Conservation (phyloP, 345 rosid species). For the Gynandropsis gynandra region DNA sequence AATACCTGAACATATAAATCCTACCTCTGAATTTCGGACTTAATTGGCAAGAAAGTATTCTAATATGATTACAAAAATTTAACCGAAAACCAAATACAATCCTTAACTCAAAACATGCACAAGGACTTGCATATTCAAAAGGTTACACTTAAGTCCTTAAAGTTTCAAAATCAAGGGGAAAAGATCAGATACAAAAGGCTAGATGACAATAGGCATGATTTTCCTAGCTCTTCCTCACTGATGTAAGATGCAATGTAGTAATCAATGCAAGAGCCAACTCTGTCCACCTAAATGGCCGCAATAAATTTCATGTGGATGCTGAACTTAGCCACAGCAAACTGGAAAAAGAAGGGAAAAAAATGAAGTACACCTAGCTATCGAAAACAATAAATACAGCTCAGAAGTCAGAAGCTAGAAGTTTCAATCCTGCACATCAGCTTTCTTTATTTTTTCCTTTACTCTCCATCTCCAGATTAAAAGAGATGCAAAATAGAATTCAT, state of each 20-base stretch:
- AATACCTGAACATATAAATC: slow-evolving; percentile 3
- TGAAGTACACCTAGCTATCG: too few species aligned
- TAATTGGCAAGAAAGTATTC: not conserved
- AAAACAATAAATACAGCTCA: too few species aligned
- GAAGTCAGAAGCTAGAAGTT: too few species aligned
- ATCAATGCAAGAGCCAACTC: not conserved
- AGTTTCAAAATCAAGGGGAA: not conserved
- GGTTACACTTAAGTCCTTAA: not conserved
- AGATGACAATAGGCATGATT: not conserved
- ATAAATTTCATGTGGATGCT: not conserved
- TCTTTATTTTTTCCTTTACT: too few species aligned
- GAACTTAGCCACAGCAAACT: not conserved
- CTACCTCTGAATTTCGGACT: slow-evolving; percentile 3
- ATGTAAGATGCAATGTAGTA: not conserved
- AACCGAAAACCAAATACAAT: not conserved
- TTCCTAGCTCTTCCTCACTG: not conserved
- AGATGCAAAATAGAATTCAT: too few species aligned
- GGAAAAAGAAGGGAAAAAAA: too few species aligned
- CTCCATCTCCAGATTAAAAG: too few species aligned
- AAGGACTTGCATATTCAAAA: not conserved
- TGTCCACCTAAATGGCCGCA: not conserved
- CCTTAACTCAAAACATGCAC: not conserved
- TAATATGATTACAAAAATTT: not conserved
- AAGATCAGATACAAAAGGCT: not conserved
- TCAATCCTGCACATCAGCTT: too few species aligned